Evolutionary conservation across 2,329 filamentous ascomycete genomes (phyloP).

Genomic region (Fusarium dimerum): DNA sequence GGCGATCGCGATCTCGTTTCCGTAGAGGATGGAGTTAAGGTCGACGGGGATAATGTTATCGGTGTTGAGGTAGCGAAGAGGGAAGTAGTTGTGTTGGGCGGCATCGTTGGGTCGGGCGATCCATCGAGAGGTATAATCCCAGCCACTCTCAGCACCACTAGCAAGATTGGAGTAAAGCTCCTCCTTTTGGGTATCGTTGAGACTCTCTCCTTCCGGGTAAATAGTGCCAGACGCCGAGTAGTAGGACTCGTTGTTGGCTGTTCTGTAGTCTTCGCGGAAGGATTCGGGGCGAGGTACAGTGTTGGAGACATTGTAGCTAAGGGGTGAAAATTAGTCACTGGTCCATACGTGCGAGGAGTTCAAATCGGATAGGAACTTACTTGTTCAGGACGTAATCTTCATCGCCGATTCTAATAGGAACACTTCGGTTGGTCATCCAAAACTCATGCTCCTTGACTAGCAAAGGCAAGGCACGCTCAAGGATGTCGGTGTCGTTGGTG

Average conservation of each 20-base stretch:
- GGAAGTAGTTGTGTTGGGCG: constrained; percentile 62
- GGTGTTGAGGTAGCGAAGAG: constrained; percentile 63
- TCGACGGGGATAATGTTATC: constrained; percentile 62
- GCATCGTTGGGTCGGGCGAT: constrained; percentile 59
- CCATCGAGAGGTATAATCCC: constrained; percentile 65
- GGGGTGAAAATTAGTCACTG: constrained; percentile 14
- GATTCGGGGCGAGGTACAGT: constrained; percentile 69
- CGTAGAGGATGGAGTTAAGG: constrained; percentile 68
- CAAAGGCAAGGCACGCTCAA: constrained; percentile 62
- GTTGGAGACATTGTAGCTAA: constrained; percentile 59
- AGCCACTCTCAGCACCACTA: constrained; percentile 65
- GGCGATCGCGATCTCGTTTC: constrained; percentile 62
- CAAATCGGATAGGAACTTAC: constrained; percentile 37
- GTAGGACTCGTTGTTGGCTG: constrained; percentile 66
- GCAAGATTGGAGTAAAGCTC: constrained; percentile 63
- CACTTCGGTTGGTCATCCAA: constrained; percentile 61
- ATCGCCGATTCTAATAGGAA: constrained; percentile 48
- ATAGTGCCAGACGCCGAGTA: constrained; percentile 59
- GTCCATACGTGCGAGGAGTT: neutral
- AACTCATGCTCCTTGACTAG: constrained; percentile 65
- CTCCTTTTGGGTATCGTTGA: constrained; percentile 54
- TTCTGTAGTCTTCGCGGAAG: constrained; percentile 65
- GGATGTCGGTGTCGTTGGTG: constrained; percentile 62
- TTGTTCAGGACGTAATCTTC: constrained; percentile 57
- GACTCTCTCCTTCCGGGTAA: constrained; percentile 51